Base-by-base conservation (phyloP, 2,329 filamentous ascomycete species). In the Monilinia fructigena region DNA sequence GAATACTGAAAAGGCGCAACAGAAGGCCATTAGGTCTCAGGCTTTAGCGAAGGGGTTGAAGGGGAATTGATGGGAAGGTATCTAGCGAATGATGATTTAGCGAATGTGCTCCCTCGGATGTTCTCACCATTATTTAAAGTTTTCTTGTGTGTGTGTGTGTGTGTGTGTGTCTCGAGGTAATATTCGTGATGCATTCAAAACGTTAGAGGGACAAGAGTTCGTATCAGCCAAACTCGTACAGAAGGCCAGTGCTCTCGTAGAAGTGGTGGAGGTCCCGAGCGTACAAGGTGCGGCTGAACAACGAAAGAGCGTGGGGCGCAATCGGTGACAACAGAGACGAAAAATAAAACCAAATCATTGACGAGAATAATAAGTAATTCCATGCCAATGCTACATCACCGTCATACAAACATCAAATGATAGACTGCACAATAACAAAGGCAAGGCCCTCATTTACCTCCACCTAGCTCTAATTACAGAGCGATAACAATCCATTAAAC, bases 1-100 rank as follows among this genome's bases (percentile, higher is more conserved):
- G 69, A 74, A 76, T 38, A 59, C 40, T 2, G 69, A 66, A 28
- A 55, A 66, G 47, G 67, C 48, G 20, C 45, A 62, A 26, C 14
- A n/a, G 26, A 55, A 35, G n/a, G 47, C 47, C 8, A 6, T 48
- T 48, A 23, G 47, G 8, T 23, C 47, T n/a, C 47, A 23, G n/a
- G 20, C 47, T 48, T 23, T 48, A 11, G 20, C 47, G 47, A 23
- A 48, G 20, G 47, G 47, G 20, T 12, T 48, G 20, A 47, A 47
- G 42, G 40, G 56, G 18, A 26, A 18, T 48, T 59, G 56, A 55
- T n/a, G 26, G 18, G n/a, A n/a, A n/a, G 45, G 16, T 8, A 10
- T 11, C 18, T 48, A 20, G 42, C n/a, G 45, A 48, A 48, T 48
- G 45, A 48, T 48, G n/a, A n/a, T n/a, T n/a, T 48, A 2, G 18